These are phyloP conservation scores for Nothophoma quercina DNA, from an alignment of 2,329 filamentous ascomycete genomes.

Conservation along the genomic window DNA sequence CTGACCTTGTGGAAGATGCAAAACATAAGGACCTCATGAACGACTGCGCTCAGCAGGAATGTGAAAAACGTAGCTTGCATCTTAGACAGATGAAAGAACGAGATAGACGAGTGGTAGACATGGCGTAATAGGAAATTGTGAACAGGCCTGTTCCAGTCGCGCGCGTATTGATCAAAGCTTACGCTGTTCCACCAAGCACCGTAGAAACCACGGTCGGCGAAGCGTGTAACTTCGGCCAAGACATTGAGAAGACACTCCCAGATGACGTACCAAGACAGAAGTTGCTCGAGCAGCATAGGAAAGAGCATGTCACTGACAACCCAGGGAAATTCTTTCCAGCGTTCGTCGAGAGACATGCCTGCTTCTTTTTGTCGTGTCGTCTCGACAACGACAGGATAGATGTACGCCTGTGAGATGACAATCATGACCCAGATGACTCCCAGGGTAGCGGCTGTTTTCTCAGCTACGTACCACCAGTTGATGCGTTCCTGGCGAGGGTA, in stretches of 20 bases:
- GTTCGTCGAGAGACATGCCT: constrained; percentile 65
- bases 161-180: constrained; percentile 77
- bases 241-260: constrained; percentile 75
- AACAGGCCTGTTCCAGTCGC: constrained; percentile 83
- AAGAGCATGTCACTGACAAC: constrained; percentile 78
- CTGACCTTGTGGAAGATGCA: constrained; percentile 80
- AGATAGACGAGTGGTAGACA: constrained; percentile 81
- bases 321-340: constrained; percentile 75
- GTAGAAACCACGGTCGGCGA: constrained; percentile 77
- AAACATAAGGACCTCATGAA: constrained; percentile 82
- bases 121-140: constrained; percentile 80
- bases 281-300: constrained; percentile 79
- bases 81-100: constrained; percentile 73
- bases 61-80: constrained; percentile 77
- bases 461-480: constrained; percentile 77
- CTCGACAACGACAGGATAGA: constrained; percentile 76
- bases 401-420: constrained; percentile 76
- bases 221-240: constrained; percentile 76
- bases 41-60: constrained; percentile 73
- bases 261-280: constrained; percentile 81
- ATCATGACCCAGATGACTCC: constrained; percentile 82
- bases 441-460: constrained; percentile 74
- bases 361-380: constrained; percentile 72
- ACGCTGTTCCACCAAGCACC: constrained; percentile 63
- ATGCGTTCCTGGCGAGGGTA: constrained; percentile 76